A percentile compares a stretch with the other conserved stretches of the same genome.
phyloP scores from a whole-genome alignment of 2,329 filamentous ascomycete genomes.

The Apiospora hydei region DNA sequence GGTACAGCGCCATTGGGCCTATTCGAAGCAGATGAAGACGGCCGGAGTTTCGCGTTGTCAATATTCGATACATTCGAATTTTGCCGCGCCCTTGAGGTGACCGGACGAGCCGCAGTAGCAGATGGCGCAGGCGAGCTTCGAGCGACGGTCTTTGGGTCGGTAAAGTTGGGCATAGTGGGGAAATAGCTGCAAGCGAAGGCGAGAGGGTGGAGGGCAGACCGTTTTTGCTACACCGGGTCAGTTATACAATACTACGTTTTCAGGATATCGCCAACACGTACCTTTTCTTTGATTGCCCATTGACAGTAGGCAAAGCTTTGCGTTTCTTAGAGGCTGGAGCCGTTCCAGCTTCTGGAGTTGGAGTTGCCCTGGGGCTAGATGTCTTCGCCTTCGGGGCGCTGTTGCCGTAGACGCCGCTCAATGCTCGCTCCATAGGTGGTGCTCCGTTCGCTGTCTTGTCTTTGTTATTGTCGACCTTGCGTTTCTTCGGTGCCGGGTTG shows the following conservation, averaged over 20 bases:
- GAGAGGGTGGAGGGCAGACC: slow-evolving; percentile 62
- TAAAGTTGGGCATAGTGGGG: slow-evolving; percentile 75
- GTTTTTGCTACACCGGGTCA: slow-evolving; percentile 37
- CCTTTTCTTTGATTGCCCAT: slow-evolving; percentile 82
- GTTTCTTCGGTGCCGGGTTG: slow-evolving; percentile 71
- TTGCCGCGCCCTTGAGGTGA: slow-evolving; percentile 76
- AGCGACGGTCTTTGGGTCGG: slow-evolving; percentile 62
- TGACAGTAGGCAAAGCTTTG: slow-evolving; percentile 70
- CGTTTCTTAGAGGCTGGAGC: slow-evolving; percentile 70
- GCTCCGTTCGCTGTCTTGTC: slow-evolving; percentile 51
- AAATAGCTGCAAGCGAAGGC: slow-evolving; percentile 72
- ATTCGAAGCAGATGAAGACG: slow-evolving; percentile 66
- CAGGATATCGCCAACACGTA: slow-evolving; percentile 48
- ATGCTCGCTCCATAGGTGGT: slow-evolving; percentile 70
- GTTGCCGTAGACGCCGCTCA: slow-evolving; percentile 63
- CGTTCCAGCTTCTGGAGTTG: slow-evolving; percentile 59
- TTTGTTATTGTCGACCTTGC: slow-evolving; percentile 84
- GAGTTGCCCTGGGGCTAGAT: slow-evolving; percentile 73
- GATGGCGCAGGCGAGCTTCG: slow-evolving; percentile 67
- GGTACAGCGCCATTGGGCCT: slow-evolving; percentile 63
- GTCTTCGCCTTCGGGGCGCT: slow-evolving; percentile 63
- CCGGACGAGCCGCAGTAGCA: slow-evolving; percentile 62
- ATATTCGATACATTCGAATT: slow-evolving; percentile 71
- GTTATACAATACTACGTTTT: neutral
- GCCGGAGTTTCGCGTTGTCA: slow-evolving; percentile 62